Evolutionary conservation across 345 rosid species (phyloP).

Genomic region (Turritis glabra): DNA sequence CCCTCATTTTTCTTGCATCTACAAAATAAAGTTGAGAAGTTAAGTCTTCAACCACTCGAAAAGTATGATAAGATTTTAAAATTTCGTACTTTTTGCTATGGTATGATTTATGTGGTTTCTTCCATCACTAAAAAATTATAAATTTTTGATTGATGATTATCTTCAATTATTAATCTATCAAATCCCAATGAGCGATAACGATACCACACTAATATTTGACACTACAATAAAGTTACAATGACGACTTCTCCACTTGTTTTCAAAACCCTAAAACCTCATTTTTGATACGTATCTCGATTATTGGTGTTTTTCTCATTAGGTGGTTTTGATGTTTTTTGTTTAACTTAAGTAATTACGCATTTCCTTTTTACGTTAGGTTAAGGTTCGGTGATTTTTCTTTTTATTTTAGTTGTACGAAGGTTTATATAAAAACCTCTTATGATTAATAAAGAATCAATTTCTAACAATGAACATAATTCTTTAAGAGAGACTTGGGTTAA

Average conservation of each 20-base stretch:
- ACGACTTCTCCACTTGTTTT: neutral
- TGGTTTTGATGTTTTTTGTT: no score
- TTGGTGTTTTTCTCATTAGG: no score
- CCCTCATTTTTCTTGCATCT: neutral
- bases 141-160: neutral
- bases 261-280: constrained; percentile 3
- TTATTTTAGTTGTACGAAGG: no score
- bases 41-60: neutral
- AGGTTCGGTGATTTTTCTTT: no score
- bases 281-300: no score
- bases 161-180: no score
- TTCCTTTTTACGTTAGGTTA: no score
- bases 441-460: no score
- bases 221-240: constrained; percentile 23
- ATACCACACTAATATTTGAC: constrained; percentile 13
- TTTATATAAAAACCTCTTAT: no score
- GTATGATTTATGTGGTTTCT: neutral
- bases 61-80: neutral
- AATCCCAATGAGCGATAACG: neutral
- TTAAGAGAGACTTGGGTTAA: no score
- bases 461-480: no score
- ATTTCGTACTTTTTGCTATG: neutral
- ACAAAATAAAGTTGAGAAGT: neutral
- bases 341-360: no score
- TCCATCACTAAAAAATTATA: neutral